These are phyloP conservation scores for Zygosaccharomyces rouxii DNA, from an alignment of 805 yeast genomes.

Conservation along the genomic window DNA sequence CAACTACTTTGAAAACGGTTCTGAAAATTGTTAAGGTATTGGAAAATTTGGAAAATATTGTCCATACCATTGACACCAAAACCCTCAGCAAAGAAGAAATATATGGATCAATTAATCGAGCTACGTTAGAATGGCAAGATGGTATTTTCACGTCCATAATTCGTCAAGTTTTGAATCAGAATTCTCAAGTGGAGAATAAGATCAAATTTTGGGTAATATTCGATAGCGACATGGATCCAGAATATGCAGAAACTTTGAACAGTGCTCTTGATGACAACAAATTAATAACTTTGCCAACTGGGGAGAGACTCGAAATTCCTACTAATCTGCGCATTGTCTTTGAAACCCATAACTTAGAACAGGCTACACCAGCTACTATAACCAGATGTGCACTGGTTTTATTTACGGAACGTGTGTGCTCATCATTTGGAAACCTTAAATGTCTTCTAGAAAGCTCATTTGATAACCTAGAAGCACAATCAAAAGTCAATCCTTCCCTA, in stretches of 20 bases:
- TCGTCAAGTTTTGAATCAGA: constrained; percentile 43
- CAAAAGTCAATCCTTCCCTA: background rate
- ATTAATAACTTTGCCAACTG: constrained; percentile 77
- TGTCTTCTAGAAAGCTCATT: constrained; percentile 1
- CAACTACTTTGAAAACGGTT: constrained; percentile 48
- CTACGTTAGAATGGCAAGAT: constrained; percentile 90
- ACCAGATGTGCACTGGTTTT: constrained; percentile 90
- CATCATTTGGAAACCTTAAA: constrained; percentile 3
- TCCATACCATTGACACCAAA: constrained; percentile 65
- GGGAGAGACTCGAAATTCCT: constrained; percentile 75
- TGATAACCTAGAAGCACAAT: background rate
- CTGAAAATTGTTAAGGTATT: constrained; percentile 40
- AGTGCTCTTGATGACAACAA: constrained; percentile 88
- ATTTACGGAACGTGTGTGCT: constrained; percentile 40
- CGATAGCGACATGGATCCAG: constrained; percentile 92
- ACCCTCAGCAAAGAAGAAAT: constrained; percentile 60
- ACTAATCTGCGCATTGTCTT: constrained; percentile 60
- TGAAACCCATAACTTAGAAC: constrained; percentile 62
- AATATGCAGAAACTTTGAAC: constrained; percentile 87
- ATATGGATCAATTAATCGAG: constrained; percentile 65
- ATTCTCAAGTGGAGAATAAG: constrained; percentile 35
- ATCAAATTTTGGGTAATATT: constrained; percentile 72
- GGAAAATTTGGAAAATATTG: constrained; percentile 37
- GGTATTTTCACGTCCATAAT: constrained; percentile 72
- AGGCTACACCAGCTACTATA: constrained; percentile 86